Evolutionary conservation across 2,329 filamentous ascomycete genomes (phyloP).

Genomic region (Trichoderma atroviride): DNA sequence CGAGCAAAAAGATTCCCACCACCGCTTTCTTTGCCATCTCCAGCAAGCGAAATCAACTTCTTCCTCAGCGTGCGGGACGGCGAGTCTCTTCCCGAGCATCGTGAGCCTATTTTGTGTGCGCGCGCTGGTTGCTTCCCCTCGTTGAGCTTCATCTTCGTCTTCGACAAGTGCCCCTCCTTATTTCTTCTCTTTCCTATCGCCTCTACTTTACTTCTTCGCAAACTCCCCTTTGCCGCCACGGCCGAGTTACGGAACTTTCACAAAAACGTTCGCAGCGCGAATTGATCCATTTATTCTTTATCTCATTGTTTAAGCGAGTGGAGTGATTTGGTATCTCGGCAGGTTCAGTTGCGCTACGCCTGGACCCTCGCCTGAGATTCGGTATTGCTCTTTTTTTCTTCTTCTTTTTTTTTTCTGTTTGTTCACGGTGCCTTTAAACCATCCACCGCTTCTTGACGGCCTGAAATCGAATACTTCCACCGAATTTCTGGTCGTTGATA

Average conservation of each 20-base stretch:
- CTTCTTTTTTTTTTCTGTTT: not conserved
- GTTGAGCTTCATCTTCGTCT: constrained; percentile 15
- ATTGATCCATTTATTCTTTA: constrained; percentile 12
- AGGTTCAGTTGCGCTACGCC: constrained; percentile 5
- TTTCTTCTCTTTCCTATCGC: constrained; percentile 8
- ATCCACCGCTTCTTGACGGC: constrained; percentile 6
- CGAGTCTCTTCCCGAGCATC: constrained; percentile 14
- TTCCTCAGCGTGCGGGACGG: constrained; percentile 18
- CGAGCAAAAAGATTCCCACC: constrained; percentile 23
- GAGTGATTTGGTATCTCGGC: constrained; percentile 13
- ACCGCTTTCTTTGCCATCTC: constrained; percentile 15
- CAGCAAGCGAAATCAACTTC: constrained; percentile 22
- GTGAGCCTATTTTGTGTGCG: constrained; percentile 19
- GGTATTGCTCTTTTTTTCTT: constrained; percentile 13
- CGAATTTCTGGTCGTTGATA: not conserved
- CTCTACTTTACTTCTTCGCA: constrained; percentile 19
- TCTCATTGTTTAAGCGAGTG: not conserved
- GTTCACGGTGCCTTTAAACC: not conserved
- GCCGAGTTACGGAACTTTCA: constrained; percentile 15
- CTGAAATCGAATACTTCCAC: not conserved
- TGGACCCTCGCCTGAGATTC: constrained; percentile 15
- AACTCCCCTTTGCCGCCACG: not conserved
- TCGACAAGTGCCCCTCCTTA: constrained; percentile 23
- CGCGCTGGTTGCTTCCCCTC: constrained; percentile 22
- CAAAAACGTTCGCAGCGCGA: constrained; percentile 18